phyloP scores from a whole-genome alignment of 2,329 filamentous ascomycete species.

The Phaeoacremonium minimum region DNA sequence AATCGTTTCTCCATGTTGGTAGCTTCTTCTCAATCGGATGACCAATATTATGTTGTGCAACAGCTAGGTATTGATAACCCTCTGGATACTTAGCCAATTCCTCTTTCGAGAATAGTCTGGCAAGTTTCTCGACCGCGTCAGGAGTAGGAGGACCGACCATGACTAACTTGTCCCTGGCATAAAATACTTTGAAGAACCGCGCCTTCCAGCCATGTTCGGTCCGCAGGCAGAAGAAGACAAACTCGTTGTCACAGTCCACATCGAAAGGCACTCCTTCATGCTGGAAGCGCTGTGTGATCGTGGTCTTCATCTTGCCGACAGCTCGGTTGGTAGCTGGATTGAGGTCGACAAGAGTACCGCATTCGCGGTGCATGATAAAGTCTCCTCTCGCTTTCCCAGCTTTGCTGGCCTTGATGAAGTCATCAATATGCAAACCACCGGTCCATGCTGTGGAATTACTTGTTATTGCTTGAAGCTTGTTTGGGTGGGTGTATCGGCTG shows the following conservation, averaged over 20 bases:
- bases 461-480: not conserved
- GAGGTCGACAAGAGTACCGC: conserved; percentile 41
- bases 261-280: not conserved
- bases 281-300: conserved; percentile 46
- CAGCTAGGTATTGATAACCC: not conserved
- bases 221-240: not conserved
- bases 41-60: not conserved
- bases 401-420: conserved; percentile 37
- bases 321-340: conserved; percentile 31
- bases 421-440: conserved; percentile 32
- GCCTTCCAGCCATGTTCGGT: not conserved
- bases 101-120: not conserved
- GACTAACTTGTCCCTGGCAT: not conserved
- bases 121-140: not conserved
- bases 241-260: not conserved
- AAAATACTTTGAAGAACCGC: not conserved
- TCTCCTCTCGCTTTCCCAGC: conserved; percentile 45
- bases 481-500: not conserved
- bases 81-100: not conserved
- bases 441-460: conserved; percentile 36
- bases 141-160: not conserved
- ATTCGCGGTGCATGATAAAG: conserved; percentile 55
- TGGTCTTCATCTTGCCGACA: conserved; percentile 50
- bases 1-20: not conserved
- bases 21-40: not conserved